Conservation (phyloP, 2,329 filamentous ascomycete species). For the Aotearoamyces nothofagi region DNA sequence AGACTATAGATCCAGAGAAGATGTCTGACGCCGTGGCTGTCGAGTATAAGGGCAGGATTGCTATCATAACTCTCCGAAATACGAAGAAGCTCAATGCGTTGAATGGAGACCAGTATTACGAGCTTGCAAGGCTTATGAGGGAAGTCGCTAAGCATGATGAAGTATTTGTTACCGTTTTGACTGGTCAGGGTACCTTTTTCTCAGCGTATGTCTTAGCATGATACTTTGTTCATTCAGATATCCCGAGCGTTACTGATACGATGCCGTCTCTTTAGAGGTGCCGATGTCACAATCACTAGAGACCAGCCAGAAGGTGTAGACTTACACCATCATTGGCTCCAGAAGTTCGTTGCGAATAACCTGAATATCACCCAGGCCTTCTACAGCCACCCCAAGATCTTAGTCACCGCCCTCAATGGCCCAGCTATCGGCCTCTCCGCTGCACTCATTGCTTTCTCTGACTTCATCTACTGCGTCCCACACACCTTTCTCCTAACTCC, state of each 20-base stretch:
- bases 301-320: conserved; percentile 23
- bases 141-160: conserved; percentile 69
- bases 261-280: conserved; percentile 58
- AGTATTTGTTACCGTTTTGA: conserved; percentile 71
- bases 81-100: conserved; percentile 81
- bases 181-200: conserved; percentile 68
- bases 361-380: conserved; percentile 82
- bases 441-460: conserved; percentile 66
- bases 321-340: conserved; percentile 40
- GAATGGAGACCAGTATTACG: conserved; percentile 57
- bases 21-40: conserved; percentile 25
- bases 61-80: conserved; percentile 77
- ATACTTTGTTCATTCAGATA: no score
- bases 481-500: conserved; percentile 78
- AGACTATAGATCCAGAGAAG: no score
- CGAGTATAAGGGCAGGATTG: conserved; percentile 52
- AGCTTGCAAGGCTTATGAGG: conserved; percentile 55
- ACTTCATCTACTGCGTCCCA: conserved; percentile 83
- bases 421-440: conserved; percentile 81
- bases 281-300: conserved; percentile 51
- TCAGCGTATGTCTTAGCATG: conserved; percentile 62
- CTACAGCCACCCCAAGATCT: conserved; percentile 86
- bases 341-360: conserved; percentile 69
- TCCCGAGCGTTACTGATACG: no score
- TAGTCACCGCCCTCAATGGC: conserved; percentile 82